Conservation (phyloP, 139 green algal species). For the Chlamydomonas applanata region DNA sequence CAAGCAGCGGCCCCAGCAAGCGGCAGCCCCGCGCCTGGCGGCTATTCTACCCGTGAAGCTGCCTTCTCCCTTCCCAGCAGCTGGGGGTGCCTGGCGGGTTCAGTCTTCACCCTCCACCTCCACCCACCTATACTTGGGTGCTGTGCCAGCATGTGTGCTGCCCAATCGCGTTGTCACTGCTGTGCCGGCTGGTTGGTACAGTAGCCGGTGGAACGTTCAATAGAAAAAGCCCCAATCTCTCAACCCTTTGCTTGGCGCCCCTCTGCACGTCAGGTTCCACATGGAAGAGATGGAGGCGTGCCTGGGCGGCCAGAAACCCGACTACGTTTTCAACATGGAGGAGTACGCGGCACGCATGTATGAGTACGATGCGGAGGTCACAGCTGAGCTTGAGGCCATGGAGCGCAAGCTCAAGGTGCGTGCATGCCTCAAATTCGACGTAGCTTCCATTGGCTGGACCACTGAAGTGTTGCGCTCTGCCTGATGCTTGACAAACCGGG, state of each 20-base stretch:
- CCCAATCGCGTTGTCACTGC: background rate
- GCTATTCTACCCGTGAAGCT: too few relatives aligned
- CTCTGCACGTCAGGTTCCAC: slow-evolving; percentile 25
- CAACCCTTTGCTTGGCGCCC: background rate
- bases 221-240: background rate
- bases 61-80: too few relatives aligned
- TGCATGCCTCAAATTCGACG: too few relatives aligned
- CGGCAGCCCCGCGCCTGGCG: too few relatives aligned
- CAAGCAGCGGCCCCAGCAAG: too few relatives aligned
- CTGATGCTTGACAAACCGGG: too few relatives aligned
- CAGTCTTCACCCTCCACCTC: too few relatives aligned
- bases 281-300: slow-evolving; percentile 46
- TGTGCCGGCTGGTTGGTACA: background rate
- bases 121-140: background rate
- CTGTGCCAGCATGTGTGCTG: background rate
- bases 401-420: slow-evolving; percentile 1
- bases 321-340: slow-evolving; percentile 34
- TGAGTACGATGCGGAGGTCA: slow-evolving; percentile 26
- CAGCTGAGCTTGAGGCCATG: slow-evolving; percentile 16
- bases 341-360: slow-evolving; percentile 31
- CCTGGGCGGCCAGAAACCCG: slow-evolving; percentile 35
- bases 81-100: too few relatives aligned
- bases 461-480: too few relatives aligned
- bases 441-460: too few relatives aligned
- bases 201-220: background rate